Base-by-base conservation (phyloP, 129 eudicot species). In the Scalesia atractyloides region DNA sequence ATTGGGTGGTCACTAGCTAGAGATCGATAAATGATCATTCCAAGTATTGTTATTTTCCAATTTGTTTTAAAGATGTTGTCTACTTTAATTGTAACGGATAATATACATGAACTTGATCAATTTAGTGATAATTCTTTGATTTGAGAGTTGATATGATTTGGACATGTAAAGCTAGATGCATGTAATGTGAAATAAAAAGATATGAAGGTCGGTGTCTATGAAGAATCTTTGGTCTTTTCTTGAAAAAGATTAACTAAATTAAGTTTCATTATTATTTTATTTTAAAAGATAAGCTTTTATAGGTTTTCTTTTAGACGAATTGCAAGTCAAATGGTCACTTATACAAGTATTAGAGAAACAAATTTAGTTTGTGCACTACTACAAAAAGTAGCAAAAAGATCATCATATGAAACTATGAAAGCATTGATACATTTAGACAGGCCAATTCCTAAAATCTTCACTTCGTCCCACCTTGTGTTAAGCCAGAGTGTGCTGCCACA, bases 211-310 rank as follows among this genome's bases (percentile, higher is more conserved):
- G 26, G 5, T 71, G 60, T 56, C 46, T 56, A 57, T 9, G 51
- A 56, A 56, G 75, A 71, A 71, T 54, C 75, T 71, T 71, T 71
- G 66, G 60, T 71, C 41, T 70, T 8, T 24, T 71, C 53, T 54
- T 71, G n/a, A 5, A 17, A 53, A 56, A 7, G 12, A n/a, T 54
- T 69, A 41, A 17, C 30, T 8, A 39, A 20, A 39, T 12, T 39
- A 64, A 1, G 13, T 49, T 49, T 49, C 54, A 49, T 1, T 14
- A 49, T 49, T 14, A 11, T 5, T 11, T 22, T 11, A 3, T 18
- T 17, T 39, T 17, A 10, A 39, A 9, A 24, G 30, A 9, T 16
- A 41, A 63, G 49, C 17, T 63, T 9, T 5, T 63, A 2, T 64
- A n/a, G 48, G 68, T 64, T 64, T 64, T 10, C 1, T n/a, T 20